phyloP scores from a whole-genome alignment of 2,329 filamentous ascomycete genomes.

The Paecilomyces niveus region DNA sequence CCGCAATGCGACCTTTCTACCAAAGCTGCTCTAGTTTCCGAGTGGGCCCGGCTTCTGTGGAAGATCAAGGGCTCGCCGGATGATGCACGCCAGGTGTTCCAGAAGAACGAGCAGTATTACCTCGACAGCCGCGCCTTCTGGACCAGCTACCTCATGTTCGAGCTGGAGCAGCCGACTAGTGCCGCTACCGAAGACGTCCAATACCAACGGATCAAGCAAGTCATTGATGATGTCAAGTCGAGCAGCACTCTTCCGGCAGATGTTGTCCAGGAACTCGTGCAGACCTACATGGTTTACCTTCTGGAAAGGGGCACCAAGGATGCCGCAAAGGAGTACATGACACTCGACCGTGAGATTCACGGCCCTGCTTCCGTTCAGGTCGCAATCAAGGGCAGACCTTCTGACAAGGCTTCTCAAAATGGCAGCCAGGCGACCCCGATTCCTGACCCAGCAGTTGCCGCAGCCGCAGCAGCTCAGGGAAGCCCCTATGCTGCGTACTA shows the following conservation, averaged over 20 bases:
- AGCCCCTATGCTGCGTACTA: slow-evolving; percentile 8
- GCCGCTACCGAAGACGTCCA: slow-evolving; percentile 58
- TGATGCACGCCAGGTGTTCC: slow-evolving; percentile 76
- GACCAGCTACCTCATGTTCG: slow-evolving; percentile 81
- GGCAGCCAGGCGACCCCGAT: slow-evolving; percentile 11
- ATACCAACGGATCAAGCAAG: slow-evolving; percentile 68
- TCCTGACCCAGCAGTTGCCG: slow-evolving; percentile 7
- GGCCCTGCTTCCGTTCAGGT: slow-evolving; percentile 47
- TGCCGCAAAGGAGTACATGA: slow-evolving; percentile 77
- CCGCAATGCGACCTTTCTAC: slow-evolving; percentile 65
- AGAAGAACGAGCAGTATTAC: slow-evolving; percentile 76
- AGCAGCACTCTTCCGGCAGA: slow-evolving; percentile 63
- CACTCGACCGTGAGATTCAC: slow-evolving; percentile 78
- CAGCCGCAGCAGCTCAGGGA: background rate
- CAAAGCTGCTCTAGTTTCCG: slow-evolving; percentile 78
- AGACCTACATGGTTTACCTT: slow-evolving; percentile 75
- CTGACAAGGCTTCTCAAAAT: slow-evolving; percentile 14
- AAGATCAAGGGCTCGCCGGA: slow-evolving; percentile 74
- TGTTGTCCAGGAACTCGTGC: slow-evolving; percentile 66
- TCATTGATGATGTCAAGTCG: slow-evolving; percentile 66
- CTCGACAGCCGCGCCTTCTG: slow-evolving; percentile 83
- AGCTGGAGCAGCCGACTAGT: slow-evolving; percentile 72
- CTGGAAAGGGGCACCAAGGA: slow-evolving; percentile 75
- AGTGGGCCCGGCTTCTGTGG: slow-evolving; percentile 84
- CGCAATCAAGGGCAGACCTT: slow-evolving; percentile 22